Base-by-base conservation (phyloP, 768 basidiomycete species). In the Rhodotorula paludigena region DNA sequence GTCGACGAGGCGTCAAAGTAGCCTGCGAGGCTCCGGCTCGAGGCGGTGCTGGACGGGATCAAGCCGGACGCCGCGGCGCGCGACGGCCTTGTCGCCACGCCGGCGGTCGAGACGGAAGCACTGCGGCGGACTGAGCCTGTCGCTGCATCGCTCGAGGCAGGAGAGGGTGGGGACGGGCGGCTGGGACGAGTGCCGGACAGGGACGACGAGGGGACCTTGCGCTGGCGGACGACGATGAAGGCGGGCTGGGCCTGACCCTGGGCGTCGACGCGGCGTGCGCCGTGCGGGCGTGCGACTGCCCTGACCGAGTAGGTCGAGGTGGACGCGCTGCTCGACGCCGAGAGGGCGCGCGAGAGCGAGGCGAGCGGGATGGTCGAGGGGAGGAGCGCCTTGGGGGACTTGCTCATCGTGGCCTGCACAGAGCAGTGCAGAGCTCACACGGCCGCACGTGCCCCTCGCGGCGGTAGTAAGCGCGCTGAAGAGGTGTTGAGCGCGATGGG, bases 331-430 rank as follows among this genome's bases (percentile, higher is more conserved):
- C 32, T 6, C 1, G 49, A 21, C 25, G 54, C 33, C 53, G 59
- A 41, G 55, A 61, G 64, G 21, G 65, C 58, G 48, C 62, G 57
- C 14, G 53, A 54, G 55, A 66, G 44, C 32, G 62, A 59, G 35
- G 65, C 60, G 58, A 71, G 62, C 23, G 69, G 56, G 33, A 71
- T 58, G 28, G 57, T 60, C 20, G 69, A 64, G 1, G 69, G 62
- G 41, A 71, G 55, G 44, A 71, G 57, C 25, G 57, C 45, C 32
- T 67, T 67, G 14, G 69, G 64, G 15, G 35, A 36, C 52, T 47
- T 55, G 61, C 20, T 33, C 54, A 55, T 55, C 35, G 48, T 8
- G 28, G 5, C n/a, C n/a, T n/a, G n/a, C n/a, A n/a, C n/a, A n/a
- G n/a, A n/a, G n/a, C n/a, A n/a, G n/a, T n/a, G n/a, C n/a, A n/a